Evolutionary conservation across 2,329 filamentous ascomycete species (phyloP), one percentile per base, ranked within the genome.

Genomic region (Cladosporium velox): DNA sequence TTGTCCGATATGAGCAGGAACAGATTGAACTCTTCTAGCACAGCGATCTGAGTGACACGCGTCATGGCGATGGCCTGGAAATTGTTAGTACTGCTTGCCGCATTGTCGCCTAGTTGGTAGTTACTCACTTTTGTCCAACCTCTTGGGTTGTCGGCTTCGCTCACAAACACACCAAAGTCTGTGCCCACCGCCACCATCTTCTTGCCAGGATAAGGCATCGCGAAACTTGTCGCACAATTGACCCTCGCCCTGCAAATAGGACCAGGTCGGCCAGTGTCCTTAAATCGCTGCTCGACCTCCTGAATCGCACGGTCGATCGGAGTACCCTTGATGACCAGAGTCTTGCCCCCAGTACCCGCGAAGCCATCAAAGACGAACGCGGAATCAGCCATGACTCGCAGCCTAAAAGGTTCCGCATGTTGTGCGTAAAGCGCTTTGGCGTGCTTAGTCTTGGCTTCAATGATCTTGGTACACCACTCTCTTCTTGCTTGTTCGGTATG

Each of bases 1-100:
- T 93, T 93, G 78, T 99, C 95, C 0, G 94, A 89, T 70, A 98
- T 93, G 67, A 99, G 85, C 32, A 99, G 83, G 77, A 96, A 95
- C 15, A 98, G 84, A 52, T 92, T 95, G 77, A 98, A 98, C 70
- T 98, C 95, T 75, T 99, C 96, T 7, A 99, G 86, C 0, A 99
- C 91, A 0, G 95, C 90, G 58, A 99, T 91, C 76, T 99, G 95
- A 2, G 94, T 96, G 18, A 99, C 93, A 66, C 88, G 88, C 55
- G 82, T 82, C 70, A 88, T 87, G 76, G 89, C 87, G 28, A 97
- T 92, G 8, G 91, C 88, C 91, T 96, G 73, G 3, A 63, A 55
- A 26, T 14, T 65, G 60, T 66, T 57, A 69, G 64, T 54, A 44
- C 51, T 34, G 59, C 14, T 57, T 26, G 21, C 32, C 12, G 14